Base-by-base conservation (phyloP, 164 flowering plant genomes). In the Vitis rotundifolia region DNA sequence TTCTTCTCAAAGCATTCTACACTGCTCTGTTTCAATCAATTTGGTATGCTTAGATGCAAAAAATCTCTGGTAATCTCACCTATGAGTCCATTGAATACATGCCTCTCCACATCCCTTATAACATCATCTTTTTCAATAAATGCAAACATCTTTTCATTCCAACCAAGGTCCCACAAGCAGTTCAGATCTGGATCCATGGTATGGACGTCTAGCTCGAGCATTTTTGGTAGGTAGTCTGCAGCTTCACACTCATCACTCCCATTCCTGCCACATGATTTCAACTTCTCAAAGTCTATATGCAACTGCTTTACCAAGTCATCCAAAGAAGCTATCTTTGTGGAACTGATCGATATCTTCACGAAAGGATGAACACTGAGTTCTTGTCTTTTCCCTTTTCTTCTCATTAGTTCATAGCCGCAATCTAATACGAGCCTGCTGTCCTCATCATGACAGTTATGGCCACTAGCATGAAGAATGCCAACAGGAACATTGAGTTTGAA, bases 161-260 rank as follows among this genome's bases (percentile, higher is more conserved):
- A 94, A 16, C 89, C 92, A 54, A 77, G 80, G 78, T 91, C 97
- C 98, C 98, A 94, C 94, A 92, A 87, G 61, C 86, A 75, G 76
- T 87, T 92, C 51, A 84, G 63, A 70, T 85, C 90, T 9, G 90
- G 79, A 18, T 87, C 76, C 55, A 31, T 76, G 59, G 74, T 49
- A 26, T 82, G 50, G 14, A 92, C 73, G 60, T 94, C 98, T 52
- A 64, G 76, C 51, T 88, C 81, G 8, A 92, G 87, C 86, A 89
- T 82, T 63, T 68, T 78, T 4, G 84, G 82, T 70, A 91, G 67
- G 79, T 71, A 67, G 44, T 75, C 80, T 28, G 85, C 88, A 47
- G 64, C 68, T 15, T 82, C 82, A 22, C 63, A 56, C 57, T 82
- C 83, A 11, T 61, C 64, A 13, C 61, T 62, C 48, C 77, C 76